These are phyloP conservation scores for Calonectria leucothoes DNA, from an alignment of 2,329 filamentous ascomycete genomes.

Conservation along the genomic window DNA sequence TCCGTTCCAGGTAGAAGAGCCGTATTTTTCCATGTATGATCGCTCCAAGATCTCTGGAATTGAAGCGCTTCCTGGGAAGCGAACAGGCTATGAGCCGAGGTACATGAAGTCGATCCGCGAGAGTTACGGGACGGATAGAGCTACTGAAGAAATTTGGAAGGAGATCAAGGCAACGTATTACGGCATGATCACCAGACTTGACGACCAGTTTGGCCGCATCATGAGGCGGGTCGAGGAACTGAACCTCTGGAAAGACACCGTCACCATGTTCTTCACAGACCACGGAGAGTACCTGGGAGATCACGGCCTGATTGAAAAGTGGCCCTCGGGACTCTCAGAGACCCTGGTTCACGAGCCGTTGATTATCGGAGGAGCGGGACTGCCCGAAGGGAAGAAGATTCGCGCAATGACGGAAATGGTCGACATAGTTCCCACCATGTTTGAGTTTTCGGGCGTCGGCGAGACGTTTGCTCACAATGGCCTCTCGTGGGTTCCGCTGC, in stretches of 20 bases:
- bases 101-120: conserved; percentile 55
- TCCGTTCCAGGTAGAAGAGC: conserved; percentile 61
- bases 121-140: conserved; percentile 51
- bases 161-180: conserved; percentile 59
- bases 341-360: conserved; percentile 56
- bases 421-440: conserved; percentile 56
- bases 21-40: conserved; percentile 60
- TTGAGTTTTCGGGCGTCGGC: conserved; percentile 51
- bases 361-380: conserved; percentile 54
- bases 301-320: conserved; percentile 61
- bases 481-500: conserved; percentile 46
- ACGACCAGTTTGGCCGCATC: conserved; percentile 58
- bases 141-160: conserved; percentile 54
- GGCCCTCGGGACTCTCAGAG: conserved; percentile 57
- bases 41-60: conserved; percentile 41
- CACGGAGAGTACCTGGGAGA: conserved; percentile 61
- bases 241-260: conserved; percentile 51
- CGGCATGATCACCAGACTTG: conserved; percentile 58
- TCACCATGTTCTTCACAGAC: conserved; percentile 58
- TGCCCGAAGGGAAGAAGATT: conserved; percentile 48
- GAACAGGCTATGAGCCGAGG: conserved; percentile 56
- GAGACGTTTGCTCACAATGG: conserved; percentile 56
- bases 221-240: conserved; percentile 48
- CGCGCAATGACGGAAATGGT: conserved; percentile 57
- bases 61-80: conserved; percentile 19